Evolutionary conservation across 2,329 filamentous ascomycete species (phyloP).

Genomic region (Cladosporium oxysporum): DNA sequence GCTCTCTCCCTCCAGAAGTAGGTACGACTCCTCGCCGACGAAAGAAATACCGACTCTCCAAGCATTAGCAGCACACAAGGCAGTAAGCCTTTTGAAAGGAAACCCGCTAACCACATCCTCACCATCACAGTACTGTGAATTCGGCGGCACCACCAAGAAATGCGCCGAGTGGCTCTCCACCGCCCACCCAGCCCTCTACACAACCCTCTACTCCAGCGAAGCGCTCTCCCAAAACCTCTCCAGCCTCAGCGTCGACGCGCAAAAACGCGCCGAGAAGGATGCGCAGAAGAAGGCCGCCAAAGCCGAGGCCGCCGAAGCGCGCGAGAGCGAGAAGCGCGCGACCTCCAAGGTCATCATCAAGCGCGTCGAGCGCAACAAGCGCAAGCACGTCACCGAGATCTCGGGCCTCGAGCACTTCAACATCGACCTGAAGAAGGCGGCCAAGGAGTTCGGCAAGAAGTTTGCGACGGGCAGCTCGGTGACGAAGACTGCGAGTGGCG

Average conservation of each 20-base stretch:
- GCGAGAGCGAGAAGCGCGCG: conserved; percentile 79
- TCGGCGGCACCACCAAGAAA: conserved; percentile 93
- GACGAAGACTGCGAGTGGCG: conserved; percentile 75
- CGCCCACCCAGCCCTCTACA: conserved; percentile 72
- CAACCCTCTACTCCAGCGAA: conserved; percentile 73
- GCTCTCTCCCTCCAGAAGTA: conserved; percentile 68
- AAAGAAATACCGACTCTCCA: background rate
- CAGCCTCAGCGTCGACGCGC: conserved; percentile 82
- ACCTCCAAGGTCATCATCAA: conserved; percentile 86
- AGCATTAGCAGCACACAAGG: background rate
- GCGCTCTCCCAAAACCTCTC: conserved; percentile 81
- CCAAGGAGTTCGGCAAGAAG: conserved; percentile 96
- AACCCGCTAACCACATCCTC: conserved; percentile 17
- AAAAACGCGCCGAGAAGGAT: conserved; percentile 94
- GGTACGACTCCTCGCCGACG: conserved; percentile 40
- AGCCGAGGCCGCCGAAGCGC: conserved; percentile 81
- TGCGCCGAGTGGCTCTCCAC: conserved; percentile 93
- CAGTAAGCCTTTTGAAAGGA: background rate
- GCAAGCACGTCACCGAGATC: conserved; percentile 95
- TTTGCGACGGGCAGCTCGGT: conserved; percentile 94
- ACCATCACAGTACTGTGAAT: conserved; percentile 86
- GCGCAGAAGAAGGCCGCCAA: conserved; percentile 96
- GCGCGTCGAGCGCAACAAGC: conserved; percentile 96
- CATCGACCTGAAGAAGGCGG: conserved; percentile 87
- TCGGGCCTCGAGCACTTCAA: conserved; percentile 87